Base-by-base conservation (phyloP, 345 rosid species). In the Boechera retrofracta region DNA sequence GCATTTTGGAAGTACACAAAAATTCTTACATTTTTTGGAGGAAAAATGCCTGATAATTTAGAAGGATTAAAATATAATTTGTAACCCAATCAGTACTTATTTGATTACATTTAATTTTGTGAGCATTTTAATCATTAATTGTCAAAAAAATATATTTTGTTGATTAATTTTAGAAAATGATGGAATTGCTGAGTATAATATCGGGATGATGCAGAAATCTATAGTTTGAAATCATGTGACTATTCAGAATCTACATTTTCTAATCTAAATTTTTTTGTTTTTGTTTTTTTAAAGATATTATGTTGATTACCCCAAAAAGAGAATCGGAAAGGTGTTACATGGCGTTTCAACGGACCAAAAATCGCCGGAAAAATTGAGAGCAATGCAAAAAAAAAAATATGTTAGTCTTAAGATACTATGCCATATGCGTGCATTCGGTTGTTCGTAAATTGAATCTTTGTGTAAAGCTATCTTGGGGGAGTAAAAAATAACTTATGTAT, bases 401-500 rank as follows among this genome's bases (percentile, higher is more conserved):
- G 10, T 28, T 41, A 26, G 52, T 21, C 0, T 15, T 55, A 54
- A 35, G 38, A 35, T 35, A 35, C 39, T 60, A 10, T 62, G 11
- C 38, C 26, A 31, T 18, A 49, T 49, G 42, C 48, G 57, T 10
- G 16, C 16, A 10, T n/a, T 45, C 71, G 10, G 12, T 33, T 18
- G 2, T 67, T 13, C 44, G 21, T 9, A 32, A 66, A 31, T 26
- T 54, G 38, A 54, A 15, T 53, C 10, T 38, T 54, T 68, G 38
- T 31, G 42, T 42, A 69, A 69, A 69, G 54, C 41, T 41, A 56
- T 51, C 36, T 2, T 67, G 24, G 74, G 74, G 65, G 55, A 18
- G 35, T 7, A 44, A 44, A 44, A 5, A 33, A 7, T 59, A 72
- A 49, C 67, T 36, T 72, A 72, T 49, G 62, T 39, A 63, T 15